Evolutionary conservation across 176 grass and related monocot species (phyloP).

Genomic region (Oryza meyeriana): DNA sequence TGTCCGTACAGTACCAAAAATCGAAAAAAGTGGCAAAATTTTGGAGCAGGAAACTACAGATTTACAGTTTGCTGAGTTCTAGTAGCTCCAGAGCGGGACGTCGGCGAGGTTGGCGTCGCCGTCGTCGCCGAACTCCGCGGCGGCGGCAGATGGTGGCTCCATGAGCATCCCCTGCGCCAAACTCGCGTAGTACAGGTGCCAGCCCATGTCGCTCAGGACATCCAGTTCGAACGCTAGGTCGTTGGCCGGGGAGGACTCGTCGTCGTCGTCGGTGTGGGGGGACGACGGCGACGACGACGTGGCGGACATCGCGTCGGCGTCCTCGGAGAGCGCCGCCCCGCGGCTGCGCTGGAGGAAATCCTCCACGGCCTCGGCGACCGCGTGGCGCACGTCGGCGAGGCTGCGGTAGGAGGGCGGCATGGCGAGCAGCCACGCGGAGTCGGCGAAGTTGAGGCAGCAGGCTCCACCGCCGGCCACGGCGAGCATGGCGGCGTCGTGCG

Average conservation of each 20-base stretch:
- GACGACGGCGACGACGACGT: neutral
- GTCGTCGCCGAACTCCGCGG: conserved; percentile 13
- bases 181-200: conserved; percentile 70
- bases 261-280: neutral
- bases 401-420: conserved; percentile 24
- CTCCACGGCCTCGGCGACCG: conserved; percentile 46
- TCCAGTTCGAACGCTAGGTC: conserved; percentile 22
- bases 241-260: neutral
- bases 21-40: neutral
- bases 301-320: neutral
- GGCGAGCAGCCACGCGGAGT: conserved; percentile 48
- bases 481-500: conserved; percentile 69
- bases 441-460: conserved; percentile 65
- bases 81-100: conserved; percentile 44
- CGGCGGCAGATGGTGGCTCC: neutral
- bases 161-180: conserved; percentile 60
- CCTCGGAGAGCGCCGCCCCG: neutral
- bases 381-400: conserved; percentile 47
- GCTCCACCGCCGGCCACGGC: conserved; percentile 26
- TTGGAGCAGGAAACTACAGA: neutral
- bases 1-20: neutral
- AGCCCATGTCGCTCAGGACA: conserved; percentile 45
- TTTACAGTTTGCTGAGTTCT: neutral
- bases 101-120: conserved; percentile 10
- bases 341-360: conserved; percentile 30